Base-by-base conservation (phyloP, 2,329 filamentous ascomycete species). In the Huntiella savannae region DNA sequence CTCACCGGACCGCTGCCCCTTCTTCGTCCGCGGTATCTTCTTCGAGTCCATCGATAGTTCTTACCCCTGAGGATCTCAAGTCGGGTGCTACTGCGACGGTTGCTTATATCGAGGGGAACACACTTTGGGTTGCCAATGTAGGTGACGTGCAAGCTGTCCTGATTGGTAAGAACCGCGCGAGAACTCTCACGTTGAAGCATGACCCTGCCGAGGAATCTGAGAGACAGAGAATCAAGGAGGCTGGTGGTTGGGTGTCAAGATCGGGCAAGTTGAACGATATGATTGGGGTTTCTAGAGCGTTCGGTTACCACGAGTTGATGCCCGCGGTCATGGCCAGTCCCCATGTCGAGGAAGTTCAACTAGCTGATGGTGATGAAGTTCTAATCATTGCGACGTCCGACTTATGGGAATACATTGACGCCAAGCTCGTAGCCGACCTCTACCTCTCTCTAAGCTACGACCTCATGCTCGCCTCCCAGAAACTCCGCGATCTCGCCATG, bases 131-230 rank as follows among this genome's bases (percentile, higher is more conserved):
- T 46, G 91, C 87, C 52, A 98, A 98, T 55, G 83, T 98, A 16
- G 91, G 91, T 45, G 86, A 98, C 62, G 85, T 82, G 4, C 86
- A 96, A 62, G 88, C 87, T n/a, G 82, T 98, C 63, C 70, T 96
- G 15, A 91, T 98, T 52, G 84, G 82, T 1, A 86, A 94, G 58
- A 85, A 86, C 35, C 75, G 79, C 17, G 75, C 91, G 61, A 79
- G 78, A 55, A 78, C 88, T 53, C 69, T 98, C 53, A 96, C 91
- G 2, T 72, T 76, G 49, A 95, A 92, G 60, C 91, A 98, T 59
- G 87, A 96, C 56, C 91, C 91, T 4, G 87, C 88, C 1, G 86
- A 94, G 57, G 71, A 81, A 1, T 68, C 66, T 16, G 91, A 98
- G 62, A 73, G 91, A 42, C 77, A 85, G 47, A 80, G 91, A 13